Evolutionary conservation across 2,329 filamentous ascomycete genomes (phyloP).

Genomic region (Bipolaris sorokiniana): DNA sequence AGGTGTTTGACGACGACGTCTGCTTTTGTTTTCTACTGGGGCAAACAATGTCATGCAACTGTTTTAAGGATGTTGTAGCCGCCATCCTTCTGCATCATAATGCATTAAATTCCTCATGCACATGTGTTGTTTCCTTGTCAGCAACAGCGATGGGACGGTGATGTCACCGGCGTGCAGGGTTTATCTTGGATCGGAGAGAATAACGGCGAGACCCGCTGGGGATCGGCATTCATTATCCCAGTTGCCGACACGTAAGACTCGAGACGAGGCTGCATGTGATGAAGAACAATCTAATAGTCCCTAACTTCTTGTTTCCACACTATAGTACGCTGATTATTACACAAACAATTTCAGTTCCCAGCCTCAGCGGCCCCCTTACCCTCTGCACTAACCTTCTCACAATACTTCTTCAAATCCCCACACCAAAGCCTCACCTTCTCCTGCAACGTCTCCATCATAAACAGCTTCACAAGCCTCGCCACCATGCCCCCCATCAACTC

Average conservation of each 20-base stretch:
- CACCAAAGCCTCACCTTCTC: slow-evolving; percentile 28
- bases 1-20: background rate
- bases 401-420: slow-evolving; percentile 23
- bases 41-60: background rate
- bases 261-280: background rate
- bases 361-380: background rate
- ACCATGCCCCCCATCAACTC: slow-evolving; percentile 31
- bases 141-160: background rate
- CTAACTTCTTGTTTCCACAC: no score
- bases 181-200: background rate
- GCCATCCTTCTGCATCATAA: background rate
- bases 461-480: slow-evolving; percentile 23
- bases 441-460: slow-evolving; percentile 23
- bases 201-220: background rate
- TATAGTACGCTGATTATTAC: no score
- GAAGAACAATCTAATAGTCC: background rate
- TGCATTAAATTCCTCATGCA: background rate
- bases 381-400: slow-evolving; percentile 13
- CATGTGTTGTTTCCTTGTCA: no score
- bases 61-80: background rate
- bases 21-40: background rate
- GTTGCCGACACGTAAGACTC: background rate
- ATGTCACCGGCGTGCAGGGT: background rate
- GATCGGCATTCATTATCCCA: slow-evolving; percentile 1
- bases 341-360: no score